Evolutionary conservation across 345 rosid species (phyloP).

Genomic region (Erodium maritimum): DNA sequence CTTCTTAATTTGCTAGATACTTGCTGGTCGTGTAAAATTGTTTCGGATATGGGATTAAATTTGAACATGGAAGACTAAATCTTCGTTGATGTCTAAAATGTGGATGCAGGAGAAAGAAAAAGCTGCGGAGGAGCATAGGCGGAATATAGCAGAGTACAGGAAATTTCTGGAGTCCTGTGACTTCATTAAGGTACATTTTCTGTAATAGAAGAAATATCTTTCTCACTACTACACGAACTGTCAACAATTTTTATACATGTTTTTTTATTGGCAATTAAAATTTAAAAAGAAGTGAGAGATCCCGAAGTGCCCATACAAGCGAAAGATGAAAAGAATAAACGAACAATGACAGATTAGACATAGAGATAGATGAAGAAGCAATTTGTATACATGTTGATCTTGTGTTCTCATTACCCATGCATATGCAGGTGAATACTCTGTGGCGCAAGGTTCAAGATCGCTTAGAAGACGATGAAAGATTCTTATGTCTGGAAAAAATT

Average conservation of each 20-base stretch:
- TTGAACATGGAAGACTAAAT: no score
- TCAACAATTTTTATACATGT: neutral
- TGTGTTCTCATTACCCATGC: constrained; percentile 11
- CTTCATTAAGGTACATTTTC: constrained; percentile 62
- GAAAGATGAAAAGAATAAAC: no score
- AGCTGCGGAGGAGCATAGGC: constrained; percentile 69
- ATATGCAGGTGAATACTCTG: constrained; percentile 61
- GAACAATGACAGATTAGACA: neutral
- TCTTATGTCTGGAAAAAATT: constrained; percentile 70
- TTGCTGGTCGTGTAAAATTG: neutral
- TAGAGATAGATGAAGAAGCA: no score
- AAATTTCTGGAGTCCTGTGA: constrained; percentile 81
- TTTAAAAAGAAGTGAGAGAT: no score
- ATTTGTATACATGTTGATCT: no score
- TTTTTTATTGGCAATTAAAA: neutral
- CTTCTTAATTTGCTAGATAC: neutral
- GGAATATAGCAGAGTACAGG: constrained; percentile 50
- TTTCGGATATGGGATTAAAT: neutral
- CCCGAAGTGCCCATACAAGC: no score
- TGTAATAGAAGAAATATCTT: neutral
- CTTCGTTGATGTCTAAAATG: neutral
- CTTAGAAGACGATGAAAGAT: constrained; percentile 89
- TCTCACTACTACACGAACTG: neutral
- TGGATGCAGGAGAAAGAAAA: constrained; percentile 68
- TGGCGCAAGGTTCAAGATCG: constrained; percentile 93